Percentiles rank a stretch among this genome's conserved stretches.
phyloP scores from a whole-genome alignment of 164 flowering plant genomes.

The Macadamia integrifolia region DNA sequence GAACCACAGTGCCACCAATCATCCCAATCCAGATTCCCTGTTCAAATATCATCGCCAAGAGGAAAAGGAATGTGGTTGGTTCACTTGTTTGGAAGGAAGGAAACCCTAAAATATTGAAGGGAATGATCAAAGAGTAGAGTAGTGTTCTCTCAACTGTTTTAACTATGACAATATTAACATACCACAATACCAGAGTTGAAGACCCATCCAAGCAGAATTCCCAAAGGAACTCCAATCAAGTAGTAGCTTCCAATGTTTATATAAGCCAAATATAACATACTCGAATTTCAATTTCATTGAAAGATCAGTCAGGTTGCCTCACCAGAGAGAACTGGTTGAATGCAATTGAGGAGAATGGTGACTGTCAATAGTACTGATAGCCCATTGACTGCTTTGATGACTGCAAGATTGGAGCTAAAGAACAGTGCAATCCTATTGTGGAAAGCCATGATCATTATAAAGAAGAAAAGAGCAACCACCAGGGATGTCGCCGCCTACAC shows the following conservation, averaged over 20 bases:
- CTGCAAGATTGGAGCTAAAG: conserved; percentile 41
- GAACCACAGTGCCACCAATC: conserved; percentile 28
- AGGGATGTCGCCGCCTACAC: conserved; percentile 42
- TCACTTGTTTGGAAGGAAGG: not conserved
- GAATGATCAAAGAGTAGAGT: no score
- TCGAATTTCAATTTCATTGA: not conserved
- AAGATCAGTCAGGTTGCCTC: not conserved
- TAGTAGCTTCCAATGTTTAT: conserved; percentile 61
- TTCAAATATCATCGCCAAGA: not conserved
- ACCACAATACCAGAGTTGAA: conserved; percentile 46
- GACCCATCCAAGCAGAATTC: conserved; percentile 45
- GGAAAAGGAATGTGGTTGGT: not conserved
- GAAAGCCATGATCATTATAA: conserved; percentile 36
- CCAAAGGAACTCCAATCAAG: conserved; percentile 59
- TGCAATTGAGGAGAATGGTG: conserved; percentile 57
- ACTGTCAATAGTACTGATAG: conserved; percentile 44
- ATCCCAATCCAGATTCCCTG: conserved; percentile 36
- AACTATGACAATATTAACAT: not conserved
- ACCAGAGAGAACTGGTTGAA: conserved; percentile 78
- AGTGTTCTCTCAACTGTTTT: no score
- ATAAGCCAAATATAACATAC: conserved; percentile 26
- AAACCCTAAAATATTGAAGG: not conserved
- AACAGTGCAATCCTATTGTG: conserved; percentile 36
- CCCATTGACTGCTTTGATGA: conserved; percentile 35
- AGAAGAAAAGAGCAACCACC: conserved; percentile 48